Conservation (phyloP, 768 basidiomycete genomes). For the Suillus fuscotomentosus region DNA sequence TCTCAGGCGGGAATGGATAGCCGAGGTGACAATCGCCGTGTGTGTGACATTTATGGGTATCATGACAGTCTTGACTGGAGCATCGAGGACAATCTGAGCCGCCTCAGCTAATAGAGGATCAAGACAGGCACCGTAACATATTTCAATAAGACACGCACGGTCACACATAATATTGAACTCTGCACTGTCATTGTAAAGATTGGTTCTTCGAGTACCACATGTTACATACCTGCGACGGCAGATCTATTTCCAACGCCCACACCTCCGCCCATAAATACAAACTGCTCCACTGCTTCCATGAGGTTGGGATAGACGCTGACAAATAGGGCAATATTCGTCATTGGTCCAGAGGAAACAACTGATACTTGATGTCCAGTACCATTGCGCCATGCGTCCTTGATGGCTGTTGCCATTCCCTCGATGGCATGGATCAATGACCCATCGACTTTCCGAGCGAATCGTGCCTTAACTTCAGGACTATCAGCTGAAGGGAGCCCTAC, state of each 20-base stretch:
- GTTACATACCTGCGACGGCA: conserved; percentile 58
- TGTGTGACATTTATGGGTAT: conserved; percentile 89
- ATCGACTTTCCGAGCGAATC: conserved; percentile 43
- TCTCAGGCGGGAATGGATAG: conserved; percentile 54
- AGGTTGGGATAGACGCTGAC: conserved; percentile 57
- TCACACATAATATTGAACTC: conserved; percentile 85
- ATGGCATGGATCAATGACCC: conserved; percentile 52
- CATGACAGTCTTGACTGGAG: conserved; percentile 68
- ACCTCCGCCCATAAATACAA: conserved; percentile 87
- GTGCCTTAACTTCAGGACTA: conserved; percentile 46
- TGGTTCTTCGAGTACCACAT: background rate
- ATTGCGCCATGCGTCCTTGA: conserved; percentile 54
- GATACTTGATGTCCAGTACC: conserved; percentile 62
- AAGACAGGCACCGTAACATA: background rate
- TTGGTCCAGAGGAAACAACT: conserved; percentile 76
- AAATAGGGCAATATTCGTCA: conserved; percentile 81
- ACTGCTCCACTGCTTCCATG: conserved; percentile 44
- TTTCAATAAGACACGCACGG: conserved; percentile 46
- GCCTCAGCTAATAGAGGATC: conserved; percentile 59
- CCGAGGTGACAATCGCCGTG: conserved; percentile 68
- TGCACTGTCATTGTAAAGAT: conserved; percentile 17
- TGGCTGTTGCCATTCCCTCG: conserved; percentile 62
- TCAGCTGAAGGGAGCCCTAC: conserved; percentile 63
- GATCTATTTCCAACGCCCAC: conserved; percentile 82
- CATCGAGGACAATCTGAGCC: conserved; percentile 75